A percentile compares a stretch with the other conserved stretches of the same genome.
Evolutionary conservation across 768 basidiomycete genomes (phyloP).

Genomic region (Russula sp.): DNA sequence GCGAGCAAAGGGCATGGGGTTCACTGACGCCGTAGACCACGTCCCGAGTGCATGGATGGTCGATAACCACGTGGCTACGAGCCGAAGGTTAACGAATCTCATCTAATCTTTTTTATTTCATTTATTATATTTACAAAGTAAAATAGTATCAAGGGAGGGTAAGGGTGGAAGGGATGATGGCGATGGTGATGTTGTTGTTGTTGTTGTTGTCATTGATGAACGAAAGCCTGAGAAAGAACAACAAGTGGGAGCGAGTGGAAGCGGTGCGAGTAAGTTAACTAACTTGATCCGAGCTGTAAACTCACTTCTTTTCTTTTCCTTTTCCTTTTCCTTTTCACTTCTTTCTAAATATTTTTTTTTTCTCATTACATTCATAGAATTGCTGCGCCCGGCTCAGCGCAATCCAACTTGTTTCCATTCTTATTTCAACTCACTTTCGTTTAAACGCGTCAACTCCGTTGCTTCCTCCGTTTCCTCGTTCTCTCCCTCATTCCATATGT

Average conservation of each 20-base stretch:
- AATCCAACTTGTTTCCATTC: background rate
- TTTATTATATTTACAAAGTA: background rate
- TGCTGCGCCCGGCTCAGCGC: background rate
- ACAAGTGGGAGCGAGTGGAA: background rate
- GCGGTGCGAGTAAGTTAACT: too few relatives aligned
- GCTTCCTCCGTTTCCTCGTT: too few relatives aligned
- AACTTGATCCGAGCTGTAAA: constrained; percentile 2
- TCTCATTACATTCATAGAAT: background rate
- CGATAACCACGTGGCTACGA: constrained; percentile 15
- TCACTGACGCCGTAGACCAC: too few relatives aligned
- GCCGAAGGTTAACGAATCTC: too few relatives aligned
- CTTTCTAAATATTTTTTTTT: background rate
- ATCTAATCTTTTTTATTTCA: background rate
- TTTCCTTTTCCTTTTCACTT: background rate
- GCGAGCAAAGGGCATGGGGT: constrained; percentile 5
- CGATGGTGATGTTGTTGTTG: too few relatives aligned
- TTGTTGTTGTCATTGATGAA: too few relatives aligned
- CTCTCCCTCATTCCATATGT: constrained; percentile 1
- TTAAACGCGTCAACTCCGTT: background rate
- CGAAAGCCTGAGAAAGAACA: background rate
- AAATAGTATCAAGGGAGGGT: too few relatives aligned
- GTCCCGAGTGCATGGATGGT: background rate
- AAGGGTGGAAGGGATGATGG: too few relatives aligned
- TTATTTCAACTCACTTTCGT: constrained; percentile 4
- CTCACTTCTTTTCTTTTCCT: background rate